Percentiles rank a stretch among this genome's conserved stretches.
Evolutionary conservation across 2,329 filamentous ascomycete genomes (phyloP).

Genomic region (Colletotrichum karsti): DNA sequence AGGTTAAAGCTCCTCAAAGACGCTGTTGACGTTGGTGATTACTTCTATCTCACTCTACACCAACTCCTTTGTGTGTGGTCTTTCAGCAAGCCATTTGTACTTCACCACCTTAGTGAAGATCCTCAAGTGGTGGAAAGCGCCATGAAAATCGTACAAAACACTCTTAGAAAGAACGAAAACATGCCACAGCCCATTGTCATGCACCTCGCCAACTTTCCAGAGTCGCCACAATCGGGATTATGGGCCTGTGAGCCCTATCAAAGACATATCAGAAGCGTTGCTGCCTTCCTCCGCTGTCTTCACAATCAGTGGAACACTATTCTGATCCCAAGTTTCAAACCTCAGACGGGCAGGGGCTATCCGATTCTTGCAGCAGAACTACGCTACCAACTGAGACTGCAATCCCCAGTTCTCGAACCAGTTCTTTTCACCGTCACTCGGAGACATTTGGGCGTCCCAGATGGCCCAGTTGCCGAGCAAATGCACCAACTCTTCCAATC

Average conservation of each 20-base stretch:
- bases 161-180: slow-evolving; percentile 48
- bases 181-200: slow-evolving; percentile 36
- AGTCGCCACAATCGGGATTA: slow-evolving; percentile 6
- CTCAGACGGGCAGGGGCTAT: slow-evolving; percentile 42
- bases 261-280: slow-evolving; percentile 42
- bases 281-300: slow-evolving; percentile 53
- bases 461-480: slow-evolving; percentile 40
- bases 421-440: slow-evolving; percentile 62
- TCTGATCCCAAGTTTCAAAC: slow-evolving; percentile 44
- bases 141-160: slow-evolving; percentile 42
- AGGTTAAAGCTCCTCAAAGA: slow-evolving; percentile 64
- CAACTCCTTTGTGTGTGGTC: slow-evolving; percentile 71
- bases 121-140: slow-evolving; percentile 37
- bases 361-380: slow-evolving; percentile 69
- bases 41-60: slow-evolving; percentile 72
- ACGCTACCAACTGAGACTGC: slow-evolving; percentile 51
- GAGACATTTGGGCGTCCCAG: slow-evolving; percentile 52
- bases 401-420: slow-evolving; percentile 59
- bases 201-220: slow-evolving; percentile 49
- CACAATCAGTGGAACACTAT: slow-evolving; percentile 44
- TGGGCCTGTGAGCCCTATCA: slow-evolving; percentile 30
- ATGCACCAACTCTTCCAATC: slow-evolving; percentile 38
- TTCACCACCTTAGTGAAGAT: slow-evolving; percentile 30
- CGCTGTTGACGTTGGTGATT: slow-evolving; percentile 65
- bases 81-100: slow-evolving; percentile 42